A percentile compares a stretch with the other conserved stretches of the same genome.
phyloP scores from a whole-genome alignment of 768 basidiomycete genomes.

The Bullera alba region DNA sequence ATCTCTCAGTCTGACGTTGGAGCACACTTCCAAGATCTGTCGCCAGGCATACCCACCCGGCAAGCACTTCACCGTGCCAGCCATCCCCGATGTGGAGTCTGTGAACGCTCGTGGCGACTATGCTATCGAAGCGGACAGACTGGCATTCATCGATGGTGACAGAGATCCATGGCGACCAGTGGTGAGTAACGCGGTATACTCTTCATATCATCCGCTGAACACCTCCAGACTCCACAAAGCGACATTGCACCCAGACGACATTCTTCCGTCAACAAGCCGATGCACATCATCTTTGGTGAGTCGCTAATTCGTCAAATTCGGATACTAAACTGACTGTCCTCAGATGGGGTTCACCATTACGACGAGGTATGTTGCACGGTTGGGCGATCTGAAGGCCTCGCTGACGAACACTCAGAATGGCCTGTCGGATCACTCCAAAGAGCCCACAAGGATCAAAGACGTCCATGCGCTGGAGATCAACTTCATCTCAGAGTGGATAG shows the following conservation, averaged over 20 bases:
- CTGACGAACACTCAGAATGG: constrained; percentile 56
- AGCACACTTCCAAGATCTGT: constrained; percentile 66
- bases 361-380: constrained; percentile 30
- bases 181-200: constrained; percentile 21
- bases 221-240: constrained; percentile 38
- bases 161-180: constrained; percentile 81
- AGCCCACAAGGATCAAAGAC: constrained; percentile 69
- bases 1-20: constrained; percentile 53
- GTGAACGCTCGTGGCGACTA: constrained; percentile 85
- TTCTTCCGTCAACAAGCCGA: constrained; percentile 69
- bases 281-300: constrained; percentile 78
- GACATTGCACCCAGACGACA: constrained; percentile 55
- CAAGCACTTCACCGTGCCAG: constrained; percentile 63
- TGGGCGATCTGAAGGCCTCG: not conserved
- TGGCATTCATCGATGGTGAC: constrained; percentile 64
- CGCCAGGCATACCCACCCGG: constrained; percentile 61
- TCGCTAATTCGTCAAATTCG: constrained; percentile 7
- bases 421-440: constrained; percentile 54
- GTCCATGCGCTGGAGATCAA: constrained; percentile 73
- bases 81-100: constrained; percentile 66
- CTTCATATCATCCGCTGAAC: not conserved
- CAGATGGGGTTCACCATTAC: constrained; percentile 45
- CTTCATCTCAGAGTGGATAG: constrained; percentile 72
- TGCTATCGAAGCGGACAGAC: constrained; percentile 65
- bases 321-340: not conserved